A percentile compares a stretch with the other conserved stretches of the same genome.
Evolutionary conservation across 2,329 filamentous ascomycete species (phyloP).

Genomic region (Delphinella strobiligena): DNA sequence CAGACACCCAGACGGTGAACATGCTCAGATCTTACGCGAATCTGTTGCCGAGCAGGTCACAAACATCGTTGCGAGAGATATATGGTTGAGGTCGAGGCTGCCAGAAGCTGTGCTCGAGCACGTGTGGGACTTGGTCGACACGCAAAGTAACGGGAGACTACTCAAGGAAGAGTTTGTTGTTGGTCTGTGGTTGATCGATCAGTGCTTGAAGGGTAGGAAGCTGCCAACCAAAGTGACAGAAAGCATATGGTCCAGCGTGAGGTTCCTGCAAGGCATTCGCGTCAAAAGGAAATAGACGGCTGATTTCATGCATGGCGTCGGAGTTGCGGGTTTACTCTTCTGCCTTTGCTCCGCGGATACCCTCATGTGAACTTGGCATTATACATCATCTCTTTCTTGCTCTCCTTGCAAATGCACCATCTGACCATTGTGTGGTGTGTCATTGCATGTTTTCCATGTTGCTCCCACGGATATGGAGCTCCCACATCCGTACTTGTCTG

Average conservation of each 20-base stretch:
- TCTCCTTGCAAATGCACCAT: too few species aligned
- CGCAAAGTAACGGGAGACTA: constrained; percentile 48
- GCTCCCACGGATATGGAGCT: too few species aligned
- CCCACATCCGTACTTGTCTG: too few species aligned
- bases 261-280: constrained; percentile 28
- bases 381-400: too few species aligned
- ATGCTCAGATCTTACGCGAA: background rate
- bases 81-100: constrained; percentile 62
- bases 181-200: constrained; percentile 72
- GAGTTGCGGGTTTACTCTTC: background rate
- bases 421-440: too few species aligned
- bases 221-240: constrained; percentile 57
- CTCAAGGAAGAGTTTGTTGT: constrained; percentile 65
- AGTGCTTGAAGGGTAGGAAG: constrained; percentile 67
- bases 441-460: too few species aligned
- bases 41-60: constrained; percentile 42
- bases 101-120: constrained; percentile 57
- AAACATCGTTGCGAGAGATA: constrained; percentile 58
- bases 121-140: constrained; percentile 61
- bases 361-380: background rate
- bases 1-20: constrained; percentile 3
- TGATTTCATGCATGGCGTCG: background rate
- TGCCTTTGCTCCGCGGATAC: background rate
- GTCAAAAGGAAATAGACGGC: constrained; percentile 9
- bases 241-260: constrained; percentile 64